phyloP scores from a whole-genome alignment of 805 yeast species.

The Ogataea glucozyma region DNA sequence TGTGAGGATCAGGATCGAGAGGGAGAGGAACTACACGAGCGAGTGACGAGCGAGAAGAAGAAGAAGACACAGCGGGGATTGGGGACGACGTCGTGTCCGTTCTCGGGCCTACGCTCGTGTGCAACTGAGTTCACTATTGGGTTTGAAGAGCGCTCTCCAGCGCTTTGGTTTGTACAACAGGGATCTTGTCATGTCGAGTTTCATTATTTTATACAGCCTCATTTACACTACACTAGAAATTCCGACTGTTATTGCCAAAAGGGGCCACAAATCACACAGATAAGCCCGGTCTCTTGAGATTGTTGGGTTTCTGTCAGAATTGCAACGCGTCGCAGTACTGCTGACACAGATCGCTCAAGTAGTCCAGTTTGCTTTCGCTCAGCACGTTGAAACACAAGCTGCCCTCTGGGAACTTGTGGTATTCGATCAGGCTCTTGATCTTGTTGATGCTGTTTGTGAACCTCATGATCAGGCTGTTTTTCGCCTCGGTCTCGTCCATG shows the following conservation, averaged over 20 bases:
- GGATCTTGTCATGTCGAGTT: background rate
- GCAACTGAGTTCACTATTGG: no score
- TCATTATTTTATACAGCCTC: conserved; percentile 2
- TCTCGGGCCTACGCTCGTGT: no score
- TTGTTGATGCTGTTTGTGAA: conserved; percentile 37
- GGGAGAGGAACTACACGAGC: conserved; percentile 26
- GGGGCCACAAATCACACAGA: no score
- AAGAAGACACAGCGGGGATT: no score
- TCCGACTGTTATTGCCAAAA: no score
- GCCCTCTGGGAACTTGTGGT: conserved; percentile 39
- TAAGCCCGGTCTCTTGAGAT: no score
- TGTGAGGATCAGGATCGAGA: conserved; percentile 37
- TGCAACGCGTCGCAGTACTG: conserved; percentile 43
- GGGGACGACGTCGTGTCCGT: no score
- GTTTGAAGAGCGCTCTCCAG: no score
- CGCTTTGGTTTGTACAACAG: no score
- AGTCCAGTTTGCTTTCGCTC: conserved; percentile 39
- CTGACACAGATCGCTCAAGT: conserved; percentile 40
- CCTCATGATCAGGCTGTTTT: conserved; percentile 30
- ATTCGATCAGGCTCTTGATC: conserved; percentile 34
- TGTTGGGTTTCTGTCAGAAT: conserved; percentile 20
- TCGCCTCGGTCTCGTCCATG: conserved; percentile 20
- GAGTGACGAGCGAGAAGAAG: background rate
- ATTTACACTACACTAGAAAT: no score
- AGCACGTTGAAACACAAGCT: conserved; percentile 39